Base-by-base conservation (phyloP, 1,139 yeast genomes). In the Debaryomycetaceae sp. region DNA sequence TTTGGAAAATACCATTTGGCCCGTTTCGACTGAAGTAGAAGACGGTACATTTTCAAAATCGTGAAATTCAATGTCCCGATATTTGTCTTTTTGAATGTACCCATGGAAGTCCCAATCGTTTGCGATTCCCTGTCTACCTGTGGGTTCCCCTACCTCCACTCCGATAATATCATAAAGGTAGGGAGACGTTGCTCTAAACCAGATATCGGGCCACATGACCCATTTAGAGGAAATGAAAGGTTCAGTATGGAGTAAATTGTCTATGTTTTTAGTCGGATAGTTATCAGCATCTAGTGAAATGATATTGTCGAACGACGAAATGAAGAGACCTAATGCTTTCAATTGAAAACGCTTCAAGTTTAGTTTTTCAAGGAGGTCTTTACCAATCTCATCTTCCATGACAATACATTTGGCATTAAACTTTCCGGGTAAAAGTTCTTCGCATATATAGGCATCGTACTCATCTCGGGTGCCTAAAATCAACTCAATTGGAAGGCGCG, bases 121-220 rank as follows among this genome's bases (percentile, higher is more conserved):
- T 4, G 57, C 51, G 31, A 65, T 44, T 13, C 74, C 73, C 24
- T 54, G 53, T 43, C 75, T 52, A 41, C 64, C 58, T 4, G 58
- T 49, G 0, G 60, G 55, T 44, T 65, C 69, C 1, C 75, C 75
- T 2, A 55, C 48, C 31, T 55, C 56, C 36, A 67, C 51, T 29
- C 70, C 52, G 6, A 71, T 69, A 34, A 70, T 59, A 11, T 68
- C 66, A 47, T 69, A 70, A 48, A 54, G 70, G 3, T 51, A 43
- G 0, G 75, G 73, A 17, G 73, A 65, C 1, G 68, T 62, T 6
- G 63, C 59, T 48, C 65, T 65, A 36, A 63, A 70, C 72, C 72
- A 69, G 39, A 62, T 50, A 49, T 69, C 72, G 1, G 75, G 75
- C 75, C 75, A 71, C 36, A 70, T 46, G 5, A 71, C 45, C 54